Conservation (phyloP, 1,284 basidiomycete species). For the Farysia itapuensis region DNA sequence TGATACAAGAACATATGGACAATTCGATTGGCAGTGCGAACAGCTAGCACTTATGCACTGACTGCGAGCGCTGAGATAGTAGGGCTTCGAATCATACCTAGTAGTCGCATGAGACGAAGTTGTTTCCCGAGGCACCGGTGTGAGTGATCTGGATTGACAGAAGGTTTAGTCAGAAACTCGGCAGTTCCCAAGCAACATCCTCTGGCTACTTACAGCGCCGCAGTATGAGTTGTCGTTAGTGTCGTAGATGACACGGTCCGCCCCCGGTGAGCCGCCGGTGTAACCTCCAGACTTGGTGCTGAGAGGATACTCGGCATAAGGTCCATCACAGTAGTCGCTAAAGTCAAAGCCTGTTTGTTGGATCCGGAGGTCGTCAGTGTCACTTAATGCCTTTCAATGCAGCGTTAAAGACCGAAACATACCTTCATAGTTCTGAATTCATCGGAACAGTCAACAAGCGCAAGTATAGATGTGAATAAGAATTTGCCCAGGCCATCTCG, state of each 20-base stretch:
- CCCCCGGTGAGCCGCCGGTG: conserved; percentile 44
- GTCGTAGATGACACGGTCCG: conserved; percentile 44
- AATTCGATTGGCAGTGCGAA: too few relatives aligned
- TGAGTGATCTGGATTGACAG: conserved; percentile 28
- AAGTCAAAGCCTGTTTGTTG: conserved; percentile 39
- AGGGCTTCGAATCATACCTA: too few relatives aligned
- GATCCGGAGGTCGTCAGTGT: not conserved
- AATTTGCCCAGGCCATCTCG: too few relatives aligned
- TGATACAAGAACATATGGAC: too few relatives aligned
- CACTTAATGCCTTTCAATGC: too few relatives aligned
- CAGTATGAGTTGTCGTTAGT: conserved; percentile 25
- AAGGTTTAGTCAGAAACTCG: too few relatives aligned
- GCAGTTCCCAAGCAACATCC: too few relatives aligned
- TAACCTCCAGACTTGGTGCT: conserved; percentile 8
- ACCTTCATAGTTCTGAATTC: too few relatives aligned
- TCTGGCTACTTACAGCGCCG: conserved; percentile 37
- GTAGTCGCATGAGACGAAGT: conserved; percentile 43
- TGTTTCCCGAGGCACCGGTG: conserved; percentile 42
- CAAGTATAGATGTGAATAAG: too few relatives aligned
- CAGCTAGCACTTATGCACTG: too few relatives aligned
- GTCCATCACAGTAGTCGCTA: conserved; percentile 32
- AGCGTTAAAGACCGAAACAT: not conserved
- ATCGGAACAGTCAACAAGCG: too few relatives aligned
- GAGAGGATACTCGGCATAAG: conserved; percentile 32
- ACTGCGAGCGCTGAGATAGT: too few relatives aligned